phyloP scores from a whole-genome alignment of 2,329 filamentous ascomycete genomes.

The Cytospora mali region DNA sequence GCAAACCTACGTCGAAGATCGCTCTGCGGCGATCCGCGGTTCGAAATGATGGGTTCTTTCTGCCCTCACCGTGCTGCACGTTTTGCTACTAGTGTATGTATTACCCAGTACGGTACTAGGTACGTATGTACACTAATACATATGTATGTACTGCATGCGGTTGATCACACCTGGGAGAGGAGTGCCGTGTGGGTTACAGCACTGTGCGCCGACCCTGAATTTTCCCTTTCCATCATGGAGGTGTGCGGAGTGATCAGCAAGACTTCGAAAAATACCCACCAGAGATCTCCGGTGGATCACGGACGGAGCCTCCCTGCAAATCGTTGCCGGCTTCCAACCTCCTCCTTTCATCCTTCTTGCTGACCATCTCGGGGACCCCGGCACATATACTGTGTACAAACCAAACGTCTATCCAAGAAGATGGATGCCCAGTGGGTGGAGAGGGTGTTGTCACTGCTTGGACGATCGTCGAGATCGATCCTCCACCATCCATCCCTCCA shows the following conservation, averaged over 20 bases:
- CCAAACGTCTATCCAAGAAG: background rate
- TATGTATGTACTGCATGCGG: constrained; percentile 15
- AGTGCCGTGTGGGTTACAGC: background rate
- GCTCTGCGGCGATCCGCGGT: constrained; percentile 4
- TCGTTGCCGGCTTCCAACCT: constrained; percentile 11
- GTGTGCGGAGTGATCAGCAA: background rate
- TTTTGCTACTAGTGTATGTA: background rate
- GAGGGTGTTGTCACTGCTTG: background rate
- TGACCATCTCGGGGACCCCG: background rate
- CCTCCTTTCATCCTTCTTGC: background rate
- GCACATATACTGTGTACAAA: background rate
- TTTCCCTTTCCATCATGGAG: background rate
- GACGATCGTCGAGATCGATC: background rate
- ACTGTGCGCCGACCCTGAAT: background rate
- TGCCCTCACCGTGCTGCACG: constrained; percentile 1
- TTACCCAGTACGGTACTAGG: background rate
- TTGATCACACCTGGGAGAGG: constrained; percentile 15
- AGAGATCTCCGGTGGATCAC: constrained; percentile 20
- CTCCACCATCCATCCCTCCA: background rate
- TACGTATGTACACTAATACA: too few species aligned
- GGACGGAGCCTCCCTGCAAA: constrained; percentile 2
- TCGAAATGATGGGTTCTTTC: background rate
- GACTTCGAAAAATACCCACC: constrained; percentile 13
- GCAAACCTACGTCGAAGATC: background rate
- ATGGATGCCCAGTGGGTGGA: background rate